Evolutionary conservation across 2,329 filamentous ascomycete species (phyloP), one percentile per base, ranked within the genome.

Genomic region (Aspergillus pseudoviridinutans): DNA sequence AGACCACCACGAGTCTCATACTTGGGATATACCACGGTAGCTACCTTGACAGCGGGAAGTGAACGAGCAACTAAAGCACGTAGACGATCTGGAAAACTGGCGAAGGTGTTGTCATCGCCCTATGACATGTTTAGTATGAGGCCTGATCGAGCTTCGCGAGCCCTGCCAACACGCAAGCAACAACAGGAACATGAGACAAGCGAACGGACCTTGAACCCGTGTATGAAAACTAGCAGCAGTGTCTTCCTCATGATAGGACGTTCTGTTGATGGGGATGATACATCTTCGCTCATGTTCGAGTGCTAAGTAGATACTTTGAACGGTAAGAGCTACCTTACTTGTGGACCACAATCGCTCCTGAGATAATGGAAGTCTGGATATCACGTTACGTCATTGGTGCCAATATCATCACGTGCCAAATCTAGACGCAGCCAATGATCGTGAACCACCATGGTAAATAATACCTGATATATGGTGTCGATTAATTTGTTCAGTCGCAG

Each of bases 21-120:
- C 59, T 75, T 78, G 22, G 79, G 79, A 62, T 81, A 81, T 27
- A 76, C 73, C 28, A 73, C 68, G n/a, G 71, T 70, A 49, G 70
- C 61, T 17, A 81, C 74, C 14, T 71, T 68, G 54, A 80, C 66
- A 8, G 74, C 68, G 14, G 78, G 76, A 17, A 80, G 70, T 14
- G 74, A 71, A 66, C 74, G 74, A 66, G 71, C 73, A 51, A 79
- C 65, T 20, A 79, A 66, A 10, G 67, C 70, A 3, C 73, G 70
- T 4, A 80, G 64, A 56, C 78, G 74, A 51, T 76, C 73, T 28
- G 79, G 79, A 49, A 80, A 81, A 8, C 64, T 69, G 12, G 66
- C 75, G 59, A 81, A 81, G 3, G 79, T 81, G 59, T 79, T 76
- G 61, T 80, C 76, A 49, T 73, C 78, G 47, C 79, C 79, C 79